Evolutionary conservation across 345 rosid species (phyloP).

Genomic region (Pugionium cornutum): DNA sequence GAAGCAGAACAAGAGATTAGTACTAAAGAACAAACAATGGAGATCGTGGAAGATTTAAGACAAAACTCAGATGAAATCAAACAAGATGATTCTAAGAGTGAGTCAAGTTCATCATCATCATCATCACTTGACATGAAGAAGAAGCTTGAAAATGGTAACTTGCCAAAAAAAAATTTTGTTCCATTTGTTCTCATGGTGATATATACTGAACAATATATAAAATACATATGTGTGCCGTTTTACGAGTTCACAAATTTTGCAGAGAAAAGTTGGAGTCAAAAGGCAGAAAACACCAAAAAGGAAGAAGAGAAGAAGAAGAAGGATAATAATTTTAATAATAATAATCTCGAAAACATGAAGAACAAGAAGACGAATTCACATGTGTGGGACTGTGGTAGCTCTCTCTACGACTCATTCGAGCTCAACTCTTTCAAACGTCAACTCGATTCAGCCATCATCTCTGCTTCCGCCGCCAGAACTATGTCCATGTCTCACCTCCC

Average conservation of each 20-base stretch:
- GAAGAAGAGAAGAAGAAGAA: slow-evolving; percentile 29
- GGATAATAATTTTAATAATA: not conserved
- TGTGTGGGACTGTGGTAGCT: slow-evolving; percentile 83
- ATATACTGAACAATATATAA: not conserved
- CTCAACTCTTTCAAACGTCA: slow-evolving; percentile 73
- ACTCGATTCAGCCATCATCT: slow-evolving; percentile 68
- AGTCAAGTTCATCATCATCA: slow-evolving; percentile 7
- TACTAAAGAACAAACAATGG: slow-evolving; percentile 17
- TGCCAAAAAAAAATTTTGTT: no score
- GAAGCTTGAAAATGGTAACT: slow-evolving; percentile 29
- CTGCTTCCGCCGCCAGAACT: slow-evolving; percentile 51
- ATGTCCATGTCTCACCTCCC: slow-evolving; percentile 67
- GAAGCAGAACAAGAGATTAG: not conserved
- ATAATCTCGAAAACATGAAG: slow-evolving; percentile 4
- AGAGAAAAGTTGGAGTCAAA: slow-evolving; percentile 6
- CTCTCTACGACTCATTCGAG: slow-evolving; percentile 87
- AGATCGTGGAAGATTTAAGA: slow-evolving; percentile 20
- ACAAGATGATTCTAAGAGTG: slow-evolving; percentile 21
- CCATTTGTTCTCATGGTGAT: slow-evolving; percentile 1
- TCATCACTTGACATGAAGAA: slow-evolving; percentile 6
- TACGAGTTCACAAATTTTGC: slow-evolving; percentile 9
- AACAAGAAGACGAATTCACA: slow-evolving; percentile 47
- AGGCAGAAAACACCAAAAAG: slow-evolving; percentile 18
- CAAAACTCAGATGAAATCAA: slow-evolving; percentile 10
- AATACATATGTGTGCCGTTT: not conserved